A percentile compares a stretch with the other conserved stretches of the same genome.
Evolutionary conservation across 148 eudicot species (phyloP).

Genomic region (Arbutus unedo): DNA sequence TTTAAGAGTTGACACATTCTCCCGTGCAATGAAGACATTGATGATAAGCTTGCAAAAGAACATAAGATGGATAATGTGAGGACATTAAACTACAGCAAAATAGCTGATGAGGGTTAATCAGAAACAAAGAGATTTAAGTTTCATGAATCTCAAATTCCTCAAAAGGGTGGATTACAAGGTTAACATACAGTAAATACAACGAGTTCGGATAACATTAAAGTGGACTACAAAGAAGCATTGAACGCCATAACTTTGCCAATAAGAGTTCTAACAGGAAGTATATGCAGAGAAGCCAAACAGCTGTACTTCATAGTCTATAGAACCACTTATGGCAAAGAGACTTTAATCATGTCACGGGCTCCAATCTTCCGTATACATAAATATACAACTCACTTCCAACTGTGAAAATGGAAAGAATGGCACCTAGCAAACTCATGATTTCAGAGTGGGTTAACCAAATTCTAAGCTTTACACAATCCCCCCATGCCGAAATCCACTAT

Average conservation of each 20-base stretch:
- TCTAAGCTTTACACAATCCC: slow-evolving; percentile 56
- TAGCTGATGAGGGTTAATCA: neutral
- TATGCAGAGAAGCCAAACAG: slow-evolving; percentile 48
- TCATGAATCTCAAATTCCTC: neutral
- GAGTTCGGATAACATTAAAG: neutral
- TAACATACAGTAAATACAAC: neutral
- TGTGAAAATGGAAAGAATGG: slow-evolving; percentile 26
- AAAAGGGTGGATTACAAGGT: neutral
- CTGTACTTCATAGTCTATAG: slow-evolving; percentile 57
- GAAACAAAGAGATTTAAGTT: neutral
- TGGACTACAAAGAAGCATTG: slow-evolving; percentile 19
- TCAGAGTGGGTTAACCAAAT: slow-evolving; percentile 38
- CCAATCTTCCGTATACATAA: slow-evolving; percentile 56
- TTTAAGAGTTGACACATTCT: neutral
- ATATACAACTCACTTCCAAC: slow-evolving; percentile 61
- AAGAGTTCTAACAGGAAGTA: slow-evolving; percentile 33
- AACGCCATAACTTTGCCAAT: slow-evolving; percentile 21
- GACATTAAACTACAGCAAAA: neutral
- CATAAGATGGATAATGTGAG: neutral
- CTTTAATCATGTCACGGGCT: slow-evolving; percentile 42
- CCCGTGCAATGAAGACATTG: neutral
- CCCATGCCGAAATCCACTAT: slow-evolving; percentile 65
- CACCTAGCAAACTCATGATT: slow-evolving; percentile 30
- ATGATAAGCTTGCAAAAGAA: neutral
- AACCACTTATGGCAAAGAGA: slow-evolving; percentile 37